Base-by-base conservation (phyloP, 768 basidiomycete genomes). In the Myochromella boudieri region DNA sequence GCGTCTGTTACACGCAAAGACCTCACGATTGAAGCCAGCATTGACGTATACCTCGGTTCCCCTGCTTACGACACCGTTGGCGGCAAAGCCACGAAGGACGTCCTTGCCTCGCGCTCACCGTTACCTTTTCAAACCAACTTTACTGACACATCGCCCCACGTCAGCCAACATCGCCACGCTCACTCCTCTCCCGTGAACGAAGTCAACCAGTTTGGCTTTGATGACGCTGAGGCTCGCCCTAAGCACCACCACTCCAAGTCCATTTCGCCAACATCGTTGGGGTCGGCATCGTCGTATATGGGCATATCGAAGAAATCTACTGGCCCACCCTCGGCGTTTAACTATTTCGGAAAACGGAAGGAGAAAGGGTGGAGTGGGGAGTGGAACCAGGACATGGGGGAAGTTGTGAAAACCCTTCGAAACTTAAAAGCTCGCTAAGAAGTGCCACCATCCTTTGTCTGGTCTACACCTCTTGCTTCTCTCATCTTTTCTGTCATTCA, bases 281-380 rank as follows among this genome's bases (percentile, higher is more conserved):
- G 37, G n/a, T 4, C 36, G n/a, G 11, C 31, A 21, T 20, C 18
- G 7, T 17, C 25, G 14, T 11, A 20, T 14, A 28, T 26, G 40
- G 15, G 15, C n/a, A n/a, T n/a, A n/a, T n/a, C n/a, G n/a, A n/a
- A n/a, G n/a, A n/a, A n/a, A n/a, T n/a, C n/a, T n/a, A n/a, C n/a
- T n/a, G n/a, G n/a, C n/a, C n/a, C n/a, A n/a, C n/a, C 41, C 6
- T 43, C 48, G 12, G 40, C 48, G 41, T 49, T 48, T 27, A 27
- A 21, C n/a, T 24, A 24, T 15, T 33, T 34, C 18, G 48, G 53
- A 17, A 48, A 37, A 31, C 27, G 54, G 43, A 65, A 57, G 31
- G 61, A 59, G 40, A 54, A 51, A 14, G 63, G 58, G 25, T 67
- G 65, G 65, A 64, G 62, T 42, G 65, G 65, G 27, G 65, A 67